phyloP scores from a whole-genome alignment of 1,284 basidiomycete species.

The Phellinidium pouzarii region DNA sequence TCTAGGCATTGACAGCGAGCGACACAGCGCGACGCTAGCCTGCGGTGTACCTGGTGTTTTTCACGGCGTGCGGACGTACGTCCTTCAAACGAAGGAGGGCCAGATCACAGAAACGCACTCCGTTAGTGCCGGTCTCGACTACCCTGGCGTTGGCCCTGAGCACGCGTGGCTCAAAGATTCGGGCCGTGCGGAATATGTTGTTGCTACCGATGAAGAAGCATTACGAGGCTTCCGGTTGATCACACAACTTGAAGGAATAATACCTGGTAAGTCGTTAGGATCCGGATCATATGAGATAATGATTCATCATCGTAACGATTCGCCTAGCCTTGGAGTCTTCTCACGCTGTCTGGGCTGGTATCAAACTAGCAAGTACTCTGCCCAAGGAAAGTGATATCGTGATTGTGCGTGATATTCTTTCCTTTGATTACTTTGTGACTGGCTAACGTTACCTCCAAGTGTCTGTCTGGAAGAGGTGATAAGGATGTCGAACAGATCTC shows the following conservation, averaged over 20 bases:
- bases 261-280: constrained; percentile 71
- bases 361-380: constrained; percentile 80
- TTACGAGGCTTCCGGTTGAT: constrained; percentile 87
- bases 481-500: constrained; percentile 94
- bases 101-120: constrained; percentile 98
- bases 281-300: constrained; percentile 1
- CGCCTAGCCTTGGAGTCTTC: constrained; percentile 82
- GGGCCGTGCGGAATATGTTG: constrained; percentile 88
- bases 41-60: constrained; percentile 91
- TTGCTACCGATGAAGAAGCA: constrained; percentile 91
- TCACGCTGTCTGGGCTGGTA: constrained; percentile 92
- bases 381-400: constrained; percentile 85
- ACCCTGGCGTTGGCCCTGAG: constrained; percentile 94
- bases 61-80: constrained; percentile 93
- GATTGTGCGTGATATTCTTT: constrained; percentile 53
- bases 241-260: constrained; percentile 94
- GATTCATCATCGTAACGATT: constrained; percentile 10
- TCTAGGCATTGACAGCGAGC: constrained; percentile 70
- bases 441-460: constrained; percentile 37
- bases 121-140: constrained; percentile 91
- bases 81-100: constrained; percentile 83
- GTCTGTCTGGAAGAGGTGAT: constrained; percentile 86
- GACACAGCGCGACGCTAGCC: constrained; percentile 89
- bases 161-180: constrained; percentile 96
- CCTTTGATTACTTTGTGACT: constrained; percentile 8